A percentile compares a stretch with the other conserved stretches of the same genome.
phyloP scores from a whole-genome alignment of 306 rosid genomes.

The Prunus davidiana region DNA sequence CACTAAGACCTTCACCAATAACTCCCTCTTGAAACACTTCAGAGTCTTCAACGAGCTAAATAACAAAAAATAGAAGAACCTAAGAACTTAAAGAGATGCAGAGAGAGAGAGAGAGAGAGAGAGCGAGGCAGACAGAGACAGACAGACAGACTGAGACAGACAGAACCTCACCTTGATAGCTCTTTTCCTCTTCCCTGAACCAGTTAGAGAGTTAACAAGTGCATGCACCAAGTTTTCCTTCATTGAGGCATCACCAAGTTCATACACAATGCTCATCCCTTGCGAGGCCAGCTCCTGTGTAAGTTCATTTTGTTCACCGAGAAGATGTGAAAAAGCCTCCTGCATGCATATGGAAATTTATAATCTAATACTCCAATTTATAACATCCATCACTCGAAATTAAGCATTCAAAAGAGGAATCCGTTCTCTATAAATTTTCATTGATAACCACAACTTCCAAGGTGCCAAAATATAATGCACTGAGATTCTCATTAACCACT shows the following conservation, averaged over 20 bases:
- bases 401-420: not conserved
- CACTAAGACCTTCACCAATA: constrained; percentile 70
- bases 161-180: constrained; percentile 73
- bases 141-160: constrained; percentile 2
- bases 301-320: constrained; percentile 94
- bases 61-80: constrained; percentile 16
- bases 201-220: constrained; percentile 80
- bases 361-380: constrained; percentile 7
- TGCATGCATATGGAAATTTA: constrained; percentile 38
- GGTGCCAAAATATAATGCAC: not conserved
- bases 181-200: constrained; percentile 89
- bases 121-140: no score
- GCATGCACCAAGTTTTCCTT: constrained; percentile 81
- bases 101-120: not conserved
- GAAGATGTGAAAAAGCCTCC: constrained; percentile 95
- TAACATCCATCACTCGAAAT: not conserved
- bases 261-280: constrained; percentile 99
- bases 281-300: constrained; percentile 97
- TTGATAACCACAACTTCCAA: not conserved
- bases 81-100: not conserved
- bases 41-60: constrained; percentile 86
- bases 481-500: not conserved
- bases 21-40: constrained; percentile 95
- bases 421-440: not conserved
- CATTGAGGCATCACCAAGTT: constrained; percentile 88